Evolutionary conservation across 208 protist species (phyloP).

Genomic region (Leishmania aethiopica): DNA sequence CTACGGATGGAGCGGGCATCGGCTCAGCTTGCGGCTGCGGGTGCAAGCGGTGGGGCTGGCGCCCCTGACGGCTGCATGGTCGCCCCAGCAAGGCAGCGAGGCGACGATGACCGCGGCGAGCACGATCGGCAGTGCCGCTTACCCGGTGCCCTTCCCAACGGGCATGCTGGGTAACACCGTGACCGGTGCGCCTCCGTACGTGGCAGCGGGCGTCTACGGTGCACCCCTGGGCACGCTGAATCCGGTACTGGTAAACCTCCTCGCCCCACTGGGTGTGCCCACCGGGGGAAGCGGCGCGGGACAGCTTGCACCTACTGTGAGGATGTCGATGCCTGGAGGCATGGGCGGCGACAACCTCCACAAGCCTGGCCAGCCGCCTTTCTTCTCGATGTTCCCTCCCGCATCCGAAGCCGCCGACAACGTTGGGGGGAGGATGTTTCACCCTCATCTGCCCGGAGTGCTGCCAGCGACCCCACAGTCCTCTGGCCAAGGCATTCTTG

Average conservation of each 20-base stretch:
- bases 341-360: background rate
- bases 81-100: background rate
- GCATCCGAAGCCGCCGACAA: background rate
- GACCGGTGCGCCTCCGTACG: background rate
- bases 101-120: background rate
- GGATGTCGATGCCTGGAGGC: constrained; percentile 7
- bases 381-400: constrained; percentile 5
- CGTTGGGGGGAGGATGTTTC: background rate
- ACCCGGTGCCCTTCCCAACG: constrained; percentile 14
- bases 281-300: background rate
- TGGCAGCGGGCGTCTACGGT: constrained; percentile 3
- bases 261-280: constrained; percentile 18
- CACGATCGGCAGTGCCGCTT: background rate
- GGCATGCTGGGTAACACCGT: background rate
- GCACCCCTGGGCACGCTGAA: constrained; percentile 16
- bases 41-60: constrained; percentile 29
- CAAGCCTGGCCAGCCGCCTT: background rate
- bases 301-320: background rate
- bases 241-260: constrained; percentile 20
- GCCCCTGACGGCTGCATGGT: constrained; percentile 7
- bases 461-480: background rate
- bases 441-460: background rate
- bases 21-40: constrained; percentile 34
- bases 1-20: constrained; percentile 30
- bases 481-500: constrained; percentile 15